Conservation (phyloP, 176 grass and related monocot species). For the Zizania latifolia region DNA sequence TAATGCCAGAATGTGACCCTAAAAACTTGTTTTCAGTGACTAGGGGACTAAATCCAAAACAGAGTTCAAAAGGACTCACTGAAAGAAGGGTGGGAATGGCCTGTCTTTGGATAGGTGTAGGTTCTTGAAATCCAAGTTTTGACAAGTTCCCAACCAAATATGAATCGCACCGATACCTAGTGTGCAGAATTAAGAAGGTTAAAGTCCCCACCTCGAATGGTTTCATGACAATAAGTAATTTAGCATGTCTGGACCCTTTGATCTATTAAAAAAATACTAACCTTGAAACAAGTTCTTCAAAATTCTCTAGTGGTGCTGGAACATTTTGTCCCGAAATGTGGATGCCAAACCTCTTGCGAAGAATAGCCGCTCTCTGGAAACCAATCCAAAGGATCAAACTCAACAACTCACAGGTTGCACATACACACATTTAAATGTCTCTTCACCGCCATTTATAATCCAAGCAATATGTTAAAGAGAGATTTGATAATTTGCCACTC, state of each 20-base stretch:
- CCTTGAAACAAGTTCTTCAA: conserved; percentile 75
- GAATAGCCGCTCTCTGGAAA: conserved; percentile 59
- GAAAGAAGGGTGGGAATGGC: conserved; percentile 84
- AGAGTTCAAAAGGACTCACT: conserved; percentile 37
- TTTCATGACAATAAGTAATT: conserved; percentile 1
- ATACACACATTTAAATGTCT: not conserved
- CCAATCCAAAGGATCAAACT: not conserved
- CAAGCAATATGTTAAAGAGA: too few relatives aligned
- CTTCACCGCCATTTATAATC: not conserved
- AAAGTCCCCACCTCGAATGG: not conserved
- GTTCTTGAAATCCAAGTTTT: conserved; percentile 71
- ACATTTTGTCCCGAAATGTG: conserved; percentile 85
- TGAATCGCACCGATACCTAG: conserved; percentile 72
- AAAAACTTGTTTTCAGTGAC: not conserved
- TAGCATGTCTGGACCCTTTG: not conserved
- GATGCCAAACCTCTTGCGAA: conserved; percentile 70
- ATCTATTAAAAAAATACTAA: conserved; percentile 18
- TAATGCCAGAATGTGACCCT: not conserved
- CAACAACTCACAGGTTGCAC: not conserved
- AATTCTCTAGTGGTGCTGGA: conserved; percentile 70
- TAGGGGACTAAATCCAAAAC: not conserved
- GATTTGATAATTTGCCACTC: too few relatives aligned
- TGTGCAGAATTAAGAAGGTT: conserved; percentile 12
- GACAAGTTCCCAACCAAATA: conserved; percentile 61
- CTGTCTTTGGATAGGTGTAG: conserved; percentile 96